Evolutionary conservation across 2,329 filamentous ascomycete genomes (phyloP).

Genomic region (Hirsutella minnesotensis): DNA sequence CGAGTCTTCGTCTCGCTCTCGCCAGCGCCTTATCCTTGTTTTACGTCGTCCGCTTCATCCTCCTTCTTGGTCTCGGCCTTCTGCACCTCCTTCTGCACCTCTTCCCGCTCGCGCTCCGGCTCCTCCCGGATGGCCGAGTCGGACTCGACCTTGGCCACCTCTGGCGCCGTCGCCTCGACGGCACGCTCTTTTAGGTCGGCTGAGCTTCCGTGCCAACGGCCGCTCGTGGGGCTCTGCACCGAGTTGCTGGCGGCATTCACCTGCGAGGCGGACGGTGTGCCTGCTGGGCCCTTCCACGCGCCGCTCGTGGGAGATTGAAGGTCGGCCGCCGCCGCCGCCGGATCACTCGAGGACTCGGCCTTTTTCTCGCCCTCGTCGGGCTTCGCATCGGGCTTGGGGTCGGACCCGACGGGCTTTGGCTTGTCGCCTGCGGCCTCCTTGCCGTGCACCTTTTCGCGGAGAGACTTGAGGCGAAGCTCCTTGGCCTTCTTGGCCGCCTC

Average conservation of each 20-base stretch:
- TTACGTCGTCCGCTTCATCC: not conserved
- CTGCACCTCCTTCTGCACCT: constrained; percentile 16
- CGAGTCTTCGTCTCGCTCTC: too few species aligned
- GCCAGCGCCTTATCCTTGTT: not conserved
- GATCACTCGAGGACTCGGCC: not conserved
- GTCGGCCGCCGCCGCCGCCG: constrained; percentile 10
- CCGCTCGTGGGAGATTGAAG: constrained; percentile 13
- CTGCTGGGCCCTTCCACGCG: constrained; percentile 3
- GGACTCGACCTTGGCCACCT: constrained; percentile 12
- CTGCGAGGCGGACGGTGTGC: not conserved
- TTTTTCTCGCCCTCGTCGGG: not conserved
- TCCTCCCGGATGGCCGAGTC: constrained; percentile 27
- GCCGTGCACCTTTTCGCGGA: constrained; percentile 43
- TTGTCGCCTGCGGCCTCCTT: constrained; percentile 18
- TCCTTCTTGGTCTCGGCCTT: constrained; percentile 5
- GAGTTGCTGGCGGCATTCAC: constrained; percentile 6
- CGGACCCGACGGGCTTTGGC: not conserved
- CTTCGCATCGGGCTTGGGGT: not conserved
- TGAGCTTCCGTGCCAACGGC: constrained; percentile 3
- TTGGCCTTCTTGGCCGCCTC: constrained; percentile 56
- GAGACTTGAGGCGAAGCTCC: constrained; percentile 39
- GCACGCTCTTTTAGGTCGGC: not conserved
- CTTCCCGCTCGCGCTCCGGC: constrained; percentile 20
- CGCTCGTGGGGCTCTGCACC: constrained; percentile 6
- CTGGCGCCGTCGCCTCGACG: not conserved